A percentile compares a stretch with the other conserved stretches of the same genome.
Evolutionary conservation across 176 grass and related monocot genomes (phyloP).

Genomic region (Bothriochloa decipiens): DNA sequence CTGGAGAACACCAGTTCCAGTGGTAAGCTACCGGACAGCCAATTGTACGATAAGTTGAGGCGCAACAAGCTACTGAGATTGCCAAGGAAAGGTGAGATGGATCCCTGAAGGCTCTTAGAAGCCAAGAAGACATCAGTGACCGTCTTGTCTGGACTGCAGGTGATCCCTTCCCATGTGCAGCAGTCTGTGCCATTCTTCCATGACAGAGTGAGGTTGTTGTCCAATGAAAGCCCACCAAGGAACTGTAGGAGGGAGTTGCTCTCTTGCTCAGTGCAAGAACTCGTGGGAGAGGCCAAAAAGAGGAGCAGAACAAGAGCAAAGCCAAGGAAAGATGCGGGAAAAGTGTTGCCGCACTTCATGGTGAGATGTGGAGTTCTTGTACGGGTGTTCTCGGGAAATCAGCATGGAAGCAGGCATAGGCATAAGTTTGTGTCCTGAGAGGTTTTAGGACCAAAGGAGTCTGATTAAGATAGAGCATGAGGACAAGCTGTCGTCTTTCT

Average conservation of each 20-base stretch:
- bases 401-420: background rate
- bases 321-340: background rate
- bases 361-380: background rate
- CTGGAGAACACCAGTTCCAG: no score
- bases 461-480: constrained; percentile 10
- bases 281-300: constrained; percentile 22
- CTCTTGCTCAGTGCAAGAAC: constrained; percentile 44
- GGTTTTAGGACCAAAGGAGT: background rate
- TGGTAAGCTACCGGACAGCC: no score
- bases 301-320: constrained; percentile 36
- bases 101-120: constrained; percentile 40
- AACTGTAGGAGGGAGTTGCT: constrained; percentile 29
- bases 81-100: constrained; percentile 44
- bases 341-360: background rate
- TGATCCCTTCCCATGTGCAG: no score
- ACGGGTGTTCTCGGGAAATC: constrained; percentile 13
- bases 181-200: no score
- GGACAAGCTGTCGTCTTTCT: background rate
- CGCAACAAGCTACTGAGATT: constrained; percentile 40
- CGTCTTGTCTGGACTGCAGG: no score
- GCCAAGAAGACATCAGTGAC: constrained; percentile 24
- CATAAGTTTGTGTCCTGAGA: no score
- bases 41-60: no score
- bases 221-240: no score
- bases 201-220: no score